Base-by-base conservation (phyloP, 768 basidiomycete genomes). In the Lactifluus volemus region DNA sequence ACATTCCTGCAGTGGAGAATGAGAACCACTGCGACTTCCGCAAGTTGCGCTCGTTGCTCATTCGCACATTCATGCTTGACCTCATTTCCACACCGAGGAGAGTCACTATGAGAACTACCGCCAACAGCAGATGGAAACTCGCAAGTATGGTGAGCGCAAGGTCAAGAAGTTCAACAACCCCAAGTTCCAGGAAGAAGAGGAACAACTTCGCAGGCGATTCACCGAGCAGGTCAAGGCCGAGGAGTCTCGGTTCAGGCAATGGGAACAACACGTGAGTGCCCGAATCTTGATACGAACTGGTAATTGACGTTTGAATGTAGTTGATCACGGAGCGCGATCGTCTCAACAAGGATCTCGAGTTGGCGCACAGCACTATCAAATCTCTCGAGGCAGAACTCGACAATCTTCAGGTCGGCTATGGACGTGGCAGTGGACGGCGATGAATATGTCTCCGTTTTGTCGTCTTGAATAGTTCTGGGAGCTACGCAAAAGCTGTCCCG, bases 161-260 rank as follows among this genome's bases (percentile, higher is more conserved):
- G 92, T 95, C 69, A 95, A 92, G 84, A 98, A 98, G 78, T 81
- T 92, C 67, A 95, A 99, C 77, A 99, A 98, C 75, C 96, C 97
- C 68, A 98, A 98, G 76, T 99, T 96, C 86, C 95, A 95, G 79
- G 97, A 98, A 74, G 97, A 99, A 77, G 96, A 99, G 74, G 97
- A 99, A 75, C 81, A 86, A 61, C 84, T 98, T 63, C 82, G 96
- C 70, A 98, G 95, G 81, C 85, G 94, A 64, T 99, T 99, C 77
- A 99, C 97, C 34, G 97, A 99, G 75, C 97, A 99, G 78, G 97
- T 99, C 82, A 99, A 99, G 80, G 81, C 92, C 60, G 97, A 99
- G 78, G 97, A 99, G 72, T 82, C 90, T 12, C 81, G 97, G 63
- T 99, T 99, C 82, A 85, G 97, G 73, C 94, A 98, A 68, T 99